A percentile compares a stretch with the other conserved stretches of the same genome.
These are phyloP conservation scores for Agrocybe praecox DNA, from an alignment of 768 basidiomycete species.

Conservation along the genomic window DNA sequence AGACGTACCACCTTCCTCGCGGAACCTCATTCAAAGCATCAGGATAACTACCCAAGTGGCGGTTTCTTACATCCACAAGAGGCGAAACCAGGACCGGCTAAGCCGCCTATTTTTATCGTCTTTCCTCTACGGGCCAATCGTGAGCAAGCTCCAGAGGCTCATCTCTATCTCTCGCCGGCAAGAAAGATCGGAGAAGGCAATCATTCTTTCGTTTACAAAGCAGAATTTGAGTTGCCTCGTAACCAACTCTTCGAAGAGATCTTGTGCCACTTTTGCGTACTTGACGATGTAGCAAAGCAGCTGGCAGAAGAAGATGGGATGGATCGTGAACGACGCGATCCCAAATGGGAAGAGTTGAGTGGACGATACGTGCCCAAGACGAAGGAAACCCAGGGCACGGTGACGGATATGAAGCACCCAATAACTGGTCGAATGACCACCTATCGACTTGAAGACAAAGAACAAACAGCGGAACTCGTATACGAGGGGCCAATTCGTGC, in stretches of 20 bases:
- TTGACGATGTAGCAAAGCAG: constrained; percentile 24
- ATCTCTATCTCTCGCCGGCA: constrained; percentile 48
- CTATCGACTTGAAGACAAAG: constrained; percentile 5
- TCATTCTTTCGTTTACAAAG: constrained; percentile 55
- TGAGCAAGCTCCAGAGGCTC: constrained; percentile 36
- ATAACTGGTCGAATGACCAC: constrained; percentile 1
- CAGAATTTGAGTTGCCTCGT: constrained; percentile 55
- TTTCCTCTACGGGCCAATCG: constrained; percentile 26
- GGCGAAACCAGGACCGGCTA: constrained; percentile 12
- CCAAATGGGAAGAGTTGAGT: constrained; percentile 8
- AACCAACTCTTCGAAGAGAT: constrained; percentile 32
- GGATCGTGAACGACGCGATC: constrained; percentile 13
- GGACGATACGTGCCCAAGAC: constrained; percentile 6
- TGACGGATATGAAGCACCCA: constrained; percentile 6
- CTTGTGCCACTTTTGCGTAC: constrained; percentile 41
- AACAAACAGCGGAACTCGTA: background rate
- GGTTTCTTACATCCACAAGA: background rate
- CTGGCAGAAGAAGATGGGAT: constrained; percentile 28
- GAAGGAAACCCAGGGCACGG: background rate
- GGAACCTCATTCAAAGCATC: constrained; percentile 10
- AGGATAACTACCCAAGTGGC: constrained; percentile 3
- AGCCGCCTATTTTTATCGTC: constrained; percentile 29
- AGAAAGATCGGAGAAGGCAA: constrained; percentile 43
- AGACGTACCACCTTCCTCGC: constrained; percentile 9
- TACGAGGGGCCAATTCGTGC: constrained; percentile 28